Percentiles rank a stretch among this genome's conserved stretches.
These are phyloP conservation scores for Jackrogersella multiformis DNA, from an alignment of 495 filamentous ascomycete species.

Conservation along the genomic window DNA sequence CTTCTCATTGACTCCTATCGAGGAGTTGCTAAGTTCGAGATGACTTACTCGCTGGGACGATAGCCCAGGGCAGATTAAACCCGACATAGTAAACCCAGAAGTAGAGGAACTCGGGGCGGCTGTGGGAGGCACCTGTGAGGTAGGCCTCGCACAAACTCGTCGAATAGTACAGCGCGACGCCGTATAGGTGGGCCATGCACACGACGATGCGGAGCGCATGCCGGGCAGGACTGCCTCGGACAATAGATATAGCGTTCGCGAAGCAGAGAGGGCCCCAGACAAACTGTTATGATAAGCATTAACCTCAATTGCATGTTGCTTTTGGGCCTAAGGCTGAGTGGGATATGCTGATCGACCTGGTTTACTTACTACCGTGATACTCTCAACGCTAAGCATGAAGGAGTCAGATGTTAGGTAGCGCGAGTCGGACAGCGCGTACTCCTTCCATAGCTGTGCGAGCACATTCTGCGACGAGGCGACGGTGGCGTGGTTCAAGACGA, in stretches of 20 bases:
- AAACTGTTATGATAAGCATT: conserved; percentile 39
- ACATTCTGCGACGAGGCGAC: conserved; percentile 56
- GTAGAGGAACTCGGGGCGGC: conserved; percentile 79
- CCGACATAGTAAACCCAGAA: conserved; percentile 90
- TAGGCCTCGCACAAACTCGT: conserved; percentile 77
- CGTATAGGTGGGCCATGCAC: conserved; percentile 84
- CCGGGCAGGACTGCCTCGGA: conserved; percentile 63
- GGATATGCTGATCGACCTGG: background rate
- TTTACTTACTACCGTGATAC: conserved; percentile 75
- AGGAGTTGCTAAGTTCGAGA: background rate
- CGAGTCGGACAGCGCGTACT: conserved; percentile 85
- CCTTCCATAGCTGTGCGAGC: conserved; percentile 87
- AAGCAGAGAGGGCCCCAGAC: conserved; percentile 87
- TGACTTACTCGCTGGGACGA: conserved; percentile 67
- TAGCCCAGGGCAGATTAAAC: conserved; percentile 88
- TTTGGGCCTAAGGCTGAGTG: background rate
- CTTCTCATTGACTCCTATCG: background rate
- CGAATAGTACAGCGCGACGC: conserved; percentile 84
- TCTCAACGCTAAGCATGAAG: conserved; percentile 86
- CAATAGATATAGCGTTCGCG: conserved; percentile 68
- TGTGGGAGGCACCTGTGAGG: conserved; percentile 66
- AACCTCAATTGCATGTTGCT: background rate
- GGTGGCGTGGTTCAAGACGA: conserved; percentile 68
- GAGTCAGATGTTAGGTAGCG: conserved; percentile 81
- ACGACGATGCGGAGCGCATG: conserved; percentile 78